Evolutionary conservation across 768 basidiomycete species (phyloP).

Genomic region (Russula ochroleuca): DNA sequence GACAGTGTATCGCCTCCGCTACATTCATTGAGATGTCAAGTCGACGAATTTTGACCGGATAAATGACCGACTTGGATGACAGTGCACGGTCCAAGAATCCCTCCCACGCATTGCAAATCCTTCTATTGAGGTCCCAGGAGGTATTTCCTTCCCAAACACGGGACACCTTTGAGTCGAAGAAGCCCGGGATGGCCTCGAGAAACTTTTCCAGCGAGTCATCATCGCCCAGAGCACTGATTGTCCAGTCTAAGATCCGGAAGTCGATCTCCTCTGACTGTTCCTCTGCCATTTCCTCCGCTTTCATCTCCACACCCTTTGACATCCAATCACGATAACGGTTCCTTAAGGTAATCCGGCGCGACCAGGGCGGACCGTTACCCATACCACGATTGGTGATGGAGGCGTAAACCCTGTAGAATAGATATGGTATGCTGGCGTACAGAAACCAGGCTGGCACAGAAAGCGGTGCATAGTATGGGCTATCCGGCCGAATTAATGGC

Average conservation of each 20-base stretch:
- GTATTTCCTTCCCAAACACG: too few relatives aligned
- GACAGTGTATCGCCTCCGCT: rapidly evolving
- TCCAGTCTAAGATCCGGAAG: not conserved
- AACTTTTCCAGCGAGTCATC: not conserved
- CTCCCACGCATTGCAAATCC: too few relatives aligned
- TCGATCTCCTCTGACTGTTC: not conserved
- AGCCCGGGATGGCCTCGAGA: not conserved
- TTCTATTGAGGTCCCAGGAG: too few relatives aligned
- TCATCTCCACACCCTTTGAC: not conserved
- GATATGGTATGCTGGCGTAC: not conserved
- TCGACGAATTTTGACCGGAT: not conserved
- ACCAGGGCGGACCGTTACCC: not conserved
- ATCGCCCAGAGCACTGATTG: not conserved
- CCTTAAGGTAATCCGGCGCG: rapidly evolving
- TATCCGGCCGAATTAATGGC: not conserved
- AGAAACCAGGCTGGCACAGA: not conserved
- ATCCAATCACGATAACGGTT: not conserved
- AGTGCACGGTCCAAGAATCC: not conserved
- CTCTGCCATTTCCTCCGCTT: not conserved
- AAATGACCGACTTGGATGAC: not conserved
- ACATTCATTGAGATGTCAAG: not conserved
- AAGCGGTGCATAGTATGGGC: not conserved
- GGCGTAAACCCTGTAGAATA: not conserved
- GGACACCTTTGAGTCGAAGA: not conserved
- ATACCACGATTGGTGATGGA: not conserved